Evolutionary conservation across 1,284 basidiomycete species (phyloP).

Genomic region (Irpex sp.): DNA sequence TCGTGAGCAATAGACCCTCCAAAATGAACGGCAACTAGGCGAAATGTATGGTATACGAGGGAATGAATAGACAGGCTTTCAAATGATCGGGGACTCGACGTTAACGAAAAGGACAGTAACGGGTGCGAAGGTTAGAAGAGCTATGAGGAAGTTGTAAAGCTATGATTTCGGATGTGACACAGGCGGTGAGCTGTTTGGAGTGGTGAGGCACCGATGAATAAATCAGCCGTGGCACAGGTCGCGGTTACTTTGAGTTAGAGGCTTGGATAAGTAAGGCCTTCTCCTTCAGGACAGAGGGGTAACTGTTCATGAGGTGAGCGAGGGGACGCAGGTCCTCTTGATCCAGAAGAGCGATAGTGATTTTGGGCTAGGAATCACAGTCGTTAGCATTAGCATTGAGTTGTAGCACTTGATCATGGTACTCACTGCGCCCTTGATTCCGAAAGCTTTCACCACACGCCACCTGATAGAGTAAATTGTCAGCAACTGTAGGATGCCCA

Average conservation of each 20-base stretch:
- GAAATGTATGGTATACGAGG: conserved; percentile 5
- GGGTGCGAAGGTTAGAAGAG: conserved; percentile 1
- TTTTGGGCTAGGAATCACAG: conserved; percentile 55
- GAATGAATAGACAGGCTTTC: background rate
- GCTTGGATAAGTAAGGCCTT: conserved; percentile 50
- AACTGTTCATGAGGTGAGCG: conserved; percentile 85
- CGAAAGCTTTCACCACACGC: conserved; percentile 75
- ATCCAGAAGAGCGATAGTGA: conserved; percentile 80
- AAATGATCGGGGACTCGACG: background rate
- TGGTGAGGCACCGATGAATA: background rate
- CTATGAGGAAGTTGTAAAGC: background rate
- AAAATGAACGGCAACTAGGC: background rate
- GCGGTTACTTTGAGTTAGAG: conserved; percentile 26
- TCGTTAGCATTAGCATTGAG: background rate
- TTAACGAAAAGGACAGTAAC: background rate
- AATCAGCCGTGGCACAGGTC: background rate
- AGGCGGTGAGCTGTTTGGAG: background rate
- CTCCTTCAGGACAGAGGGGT: conserved; percentile 77
- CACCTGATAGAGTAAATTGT: conserved; percentile 40
- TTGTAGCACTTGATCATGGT: conserved; percentile 1
- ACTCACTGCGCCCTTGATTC: conserved; percentile 74
- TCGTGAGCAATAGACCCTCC: conserved; percentile 5
- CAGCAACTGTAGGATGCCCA: background rate
- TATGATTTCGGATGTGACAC: background rate
- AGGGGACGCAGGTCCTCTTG: conserved; percentile 80